Percentiles rank a stretch among this genome's conserved stretches.
phyloP scores from a whole-genome alignment of 805 yeast species.

The Metahyphopichia silvanorum region DNA sequence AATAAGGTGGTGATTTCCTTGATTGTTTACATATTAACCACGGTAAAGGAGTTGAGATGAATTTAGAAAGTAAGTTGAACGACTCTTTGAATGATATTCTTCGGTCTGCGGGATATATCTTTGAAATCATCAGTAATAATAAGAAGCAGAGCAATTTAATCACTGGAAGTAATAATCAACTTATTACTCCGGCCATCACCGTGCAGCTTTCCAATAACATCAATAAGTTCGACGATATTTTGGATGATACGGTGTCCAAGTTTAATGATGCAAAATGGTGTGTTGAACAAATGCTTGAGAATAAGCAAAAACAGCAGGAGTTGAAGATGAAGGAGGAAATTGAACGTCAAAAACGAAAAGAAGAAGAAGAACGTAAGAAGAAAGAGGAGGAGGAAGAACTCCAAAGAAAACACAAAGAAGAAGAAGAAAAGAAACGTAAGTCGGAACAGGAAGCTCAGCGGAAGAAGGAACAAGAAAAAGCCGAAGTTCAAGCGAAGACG shows the following conservation, averaged over 20 bases:
- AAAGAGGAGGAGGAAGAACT: constrained; percentile 17
- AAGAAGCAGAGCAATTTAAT: constrained; percentile 38
- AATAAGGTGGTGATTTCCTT: too few relatives aligned
- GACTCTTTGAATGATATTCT: constrained; percentile 39
- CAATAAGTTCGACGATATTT: constrained; percentile 36
- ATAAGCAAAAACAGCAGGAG: constrained; percentile 40
- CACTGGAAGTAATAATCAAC: constrained; percentile 40
- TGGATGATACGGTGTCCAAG: constrained; percentile 40
- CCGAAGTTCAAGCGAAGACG: constrained; percentile 4
- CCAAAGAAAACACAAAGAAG: constrained; percentile 14
- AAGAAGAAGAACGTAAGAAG: constrained; percentile 22
- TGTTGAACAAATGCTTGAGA: constrained; percentile 39
- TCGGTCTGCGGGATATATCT: constrained; percentile 41
- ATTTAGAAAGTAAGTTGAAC: constrained; percentile 37
- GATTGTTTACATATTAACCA: too few relatives aligned
- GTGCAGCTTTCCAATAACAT: constrained; percentile 32
- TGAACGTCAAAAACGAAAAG: constrained; percentile 26
- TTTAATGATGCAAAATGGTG: constrained; percentile 45
- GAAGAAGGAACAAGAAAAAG: constrained; percentile 8
- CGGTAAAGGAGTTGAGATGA: constrained; percentile 21
- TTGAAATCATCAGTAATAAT: constrained; percentile 39
- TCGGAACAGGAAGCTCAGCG: constrained; percentile 13
- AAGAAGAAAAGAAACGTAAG: constrained; percentile 14
- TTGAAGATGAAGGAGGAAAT: constrained; percentile 32
- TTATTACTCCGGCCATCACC: constrained; percentile 35